Percentiles rank a stretch among this genome's conserved stretches.
phyloP scores from a whole-genome alignment of 2,329 filamentous ascomycete species.

The Escovopsis sp. region DNA sequence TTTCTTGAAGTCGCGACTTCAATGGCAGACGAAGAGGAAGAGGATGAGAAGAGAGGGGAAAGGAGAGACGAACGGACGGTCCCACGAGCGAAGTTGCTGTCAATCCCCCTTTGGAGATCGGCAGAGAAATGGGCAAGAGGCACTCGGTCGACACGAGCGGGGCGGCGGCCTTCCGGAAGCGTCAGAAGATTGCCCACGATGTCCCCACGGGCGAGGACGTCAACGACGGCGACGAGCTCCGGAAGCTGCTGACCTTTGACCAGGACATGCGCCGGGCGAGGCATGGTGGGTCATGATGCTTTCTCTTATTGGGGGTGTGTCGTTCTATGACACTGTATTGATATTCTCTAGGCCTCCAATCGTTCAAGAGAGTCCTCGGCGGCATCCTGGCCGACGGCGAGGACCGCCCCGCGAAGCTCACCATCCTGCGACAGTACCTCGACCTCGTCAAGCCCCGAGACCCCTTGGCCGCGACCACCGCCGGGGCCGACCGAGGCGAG shows the following conservation, averaged over 20 bases:
- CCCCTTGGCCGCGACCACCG: too few species aligned
- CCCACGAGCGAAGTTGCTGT: slow-evolving; percentile 2
- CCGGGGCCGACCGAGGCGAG: too few species aligned
- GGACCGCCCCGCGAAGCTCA: slow-evolving; percentile 26
- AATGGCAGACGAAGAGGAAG: too few species aligned
- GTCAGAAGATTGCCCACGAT: slow-evolving; percentile 40
- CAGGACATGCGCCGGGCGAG: slow-evolving; percentile 53
- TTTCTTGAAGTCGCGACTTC: slow-evolving; percentile 18
- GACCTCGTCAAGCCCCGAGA: slow-evolving; percentile 35
- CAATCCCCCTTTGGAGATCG: slow-evolving; percentile 2
- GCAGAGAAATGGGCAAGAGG: slow-evolving; percentile 29
- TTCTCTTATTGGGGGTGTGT: neutral
- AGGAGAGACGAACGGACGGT: neutral
- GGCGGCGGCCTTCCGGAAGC: slow-evolving; percentile 30
- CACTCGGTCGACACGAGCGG: slow-evolving; percentile 23
- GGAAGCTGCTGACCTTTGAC: slow-evolving; percentile 52
- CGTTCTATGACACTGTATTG: too few species aligned
- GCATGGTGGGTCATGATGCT: slow-evolving; percentile 34
- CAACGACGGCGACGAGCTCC: slow-evolving; percentile 48
- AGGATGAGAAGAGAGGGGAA: neutral
- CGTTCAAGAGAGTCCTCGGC: slow-evolving; percentile 58
- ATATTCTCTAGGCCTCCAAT: slow-evolving; percentile 39
- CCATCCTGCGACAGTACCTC: slow-evolving; percentile 56
- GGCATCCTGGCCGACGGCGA: slow-evolving; percentile 37
- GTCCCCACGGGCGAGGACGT: slow-evolving; percentile 46